Base-by-base conservation (phyloP, 1,139 yeast genomes). In the Kurtzmaniella natalensis region DNA sequence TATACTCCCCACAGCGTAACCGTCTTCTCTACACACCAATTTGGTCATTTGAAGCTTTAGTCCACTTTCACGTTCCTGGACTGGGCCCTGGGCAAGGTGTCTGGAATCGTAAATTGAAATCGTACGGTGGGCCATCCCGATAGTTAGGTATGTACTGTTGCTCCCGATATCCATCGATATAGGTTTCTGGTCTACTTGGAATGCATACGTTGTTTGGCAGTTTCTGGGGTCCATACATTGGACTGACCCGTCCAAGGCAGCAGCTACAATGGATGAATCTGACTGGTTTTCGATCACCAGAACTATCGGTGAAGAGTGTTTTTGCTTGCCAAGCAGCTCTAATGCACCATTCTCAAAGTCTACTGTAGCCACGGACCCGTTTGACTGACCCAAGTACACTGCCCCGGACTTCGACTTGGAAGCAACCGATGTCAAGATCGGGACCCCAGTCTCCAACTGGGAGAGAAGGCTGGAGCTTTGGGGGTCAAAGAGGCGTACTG, bases 1-100 rank as follows among this genome's bases (percentile, higher is more conserved):
- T 10, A 87, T 71, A 3, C 95, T 81, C n/a, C 89, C 70, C 26
- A 82, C 72, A 0, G 85, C 88, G 53, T 78, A 87, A 0, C 94
- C 94, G 27, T 64, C 59, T 16, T 59, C 59, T 34, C 60, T 69
- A 33, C 81, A 65, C 41, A 69, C 67, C 18, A 87, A 48, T 25
- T 76, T 76, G 32, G 80, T 64, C 2, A 86, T 78, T 53, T 85
- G 94, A 49, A 77, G 79, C 46, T 80, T 78, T 36, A 87, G 67
- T 0, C 95, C 89, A 33, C 84, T 74, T 39, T 83, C 87, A 29
- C 87, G 62, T 7, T 62, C 55, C 43, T 72, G 77, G 25, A 69
- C 38, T 0, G 82, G 85, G 9, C 9, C 15, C 17, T 45, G 47
- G 2, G 45, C 45, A 40, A 68, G 51, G 34, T 66, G 66, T 32